Evolutionary conservation across 768 basidiomycete genomes (phyloP).

Genomic region (Lactarius psammicola): DNA sequence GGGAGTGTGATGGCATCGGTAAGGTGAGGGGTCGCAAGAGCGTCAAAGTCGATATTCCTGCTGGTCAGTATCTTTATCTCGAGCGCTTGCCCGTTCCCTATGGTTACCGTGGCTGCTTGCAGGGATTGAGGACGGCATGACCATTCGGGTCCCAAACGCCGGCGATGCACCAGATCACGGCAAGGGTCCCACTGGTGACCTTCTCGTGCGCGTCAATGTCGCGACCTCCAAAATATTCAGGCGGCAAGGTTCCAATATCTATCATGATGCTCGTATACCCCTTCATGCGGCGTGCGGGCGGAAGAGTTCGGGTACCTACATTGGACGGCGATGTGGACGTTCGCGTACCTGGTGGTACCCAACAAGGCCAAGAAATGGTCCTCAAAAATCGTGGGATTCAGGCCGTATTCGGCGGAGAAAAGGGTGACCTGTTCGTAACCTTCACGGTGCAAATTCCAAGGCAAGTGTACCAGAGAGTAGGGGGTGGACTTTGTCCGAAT

Average conservation of each 20-base stretch:
- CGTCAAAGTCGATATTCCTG: constrained; percentile 79
- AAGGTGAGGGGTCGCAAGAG: constrained; percentile 78
- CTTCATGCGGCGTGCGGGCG: constrained; percentile 86
- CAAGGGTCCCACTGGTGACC: constrained; percentile 77
- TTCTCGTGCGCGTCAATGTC: constrained; percentile 84
- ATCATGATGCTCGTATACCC: constrained; percentile 87
- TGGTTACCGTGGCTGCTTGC: constrained; percentile 19
- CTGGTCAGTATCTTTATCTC: constrained; percentile 54
- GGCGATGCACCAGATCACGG: constrained; percentile 85
- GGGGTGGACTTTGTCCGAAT: constrained; percentile 10
- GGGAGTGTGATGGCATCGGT: constrained; percentile 80
- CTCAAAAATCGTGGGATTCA: constrained; percentile 82
- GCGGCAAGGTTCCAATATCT: constrained; percentile 88
- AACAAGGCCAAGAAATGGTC: constrained; percentile 97
- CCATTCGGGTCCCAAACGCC: constrained; percentile 70
- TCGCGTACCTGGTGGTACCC: constrained; percentile 87
- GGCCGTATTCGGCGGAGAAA: constrained; percentile 55
- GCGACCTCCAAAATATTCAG: constrained; percentile 79
- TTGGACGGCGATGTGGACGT: constrained; percentile 96
- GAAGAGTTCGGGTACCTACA: constrained; percentile 88
- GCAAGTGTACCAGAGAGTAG: constrained; percentile 45
- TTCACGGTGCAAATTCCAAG: constrained; percentile 89
- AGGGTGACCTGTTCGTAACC: constrained; percentile 85
- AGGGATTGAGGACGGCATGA: constrained; percentile 97
- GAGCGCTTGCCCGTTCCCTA: constrained; percentile 6